These are phyloP conservation scores for Litsea cubeba DNA, from an alignment of 164 flowering plant species.

Conservation along the genomic window DNA sequence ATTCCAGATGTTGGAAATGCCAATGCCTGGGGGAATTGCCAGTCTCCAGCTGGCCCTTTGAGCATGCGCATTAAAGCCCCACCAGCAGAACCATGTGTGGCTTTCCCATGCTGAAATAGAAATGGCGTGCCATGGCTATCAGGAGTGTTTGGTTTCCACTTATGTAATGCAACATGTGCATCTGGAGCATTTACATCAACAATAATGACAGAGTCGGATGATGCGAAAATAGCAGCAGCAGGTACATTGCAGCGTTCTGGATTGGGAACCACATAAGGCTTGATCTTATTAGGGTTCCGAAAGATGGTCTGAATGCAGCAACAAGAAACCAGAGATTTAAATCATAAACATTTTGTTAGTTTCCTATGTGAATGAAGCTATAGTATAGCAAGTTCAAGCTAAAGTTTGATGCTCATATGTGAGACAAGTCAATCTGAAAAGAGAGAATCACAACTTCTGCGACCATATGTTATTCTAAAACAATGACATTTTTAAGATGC, in stretches of 20 bases:
- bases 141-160: constrained; percentile 99
- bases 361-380: not conserved
- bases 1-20: constrained; percentile 85
- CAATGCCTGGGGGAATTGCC: constrained; percentile 82
- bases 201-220: constrained; percentile 72
- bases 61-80: constrained; percentile 89
- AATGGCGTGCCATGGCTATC: constrained; percentile 93
- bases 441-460: not conserved
- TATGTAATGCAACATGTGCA: constrained; percentile 86
- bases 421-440: not conserved
- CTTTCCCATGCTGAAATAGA: constrained; percentile 87
- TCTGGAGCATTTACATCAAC: constrained; percentile 86
- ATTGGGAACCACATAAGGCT: constrained; percentile 62
- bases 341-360: not conserved
- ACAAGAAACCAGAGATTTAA: not conserved
- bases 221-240: constrained; percentile 80
- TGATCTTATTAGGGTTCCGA: constrained; percentile 80
- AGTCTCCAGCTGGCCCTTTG: constrained; percentile 64
- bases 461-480: too few relatives aligned
- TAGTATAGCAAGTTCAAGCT: not conserved
- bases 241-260: constrained; percentile 97
- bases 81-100: constrained; percentile 44
- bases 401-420: not conserved
- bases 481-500: too few relatives aligned
- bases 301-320: constrained; percentile 67